Conservation (phyloP, 441 rosid genomes). For the Daphne laureola region DNA sequence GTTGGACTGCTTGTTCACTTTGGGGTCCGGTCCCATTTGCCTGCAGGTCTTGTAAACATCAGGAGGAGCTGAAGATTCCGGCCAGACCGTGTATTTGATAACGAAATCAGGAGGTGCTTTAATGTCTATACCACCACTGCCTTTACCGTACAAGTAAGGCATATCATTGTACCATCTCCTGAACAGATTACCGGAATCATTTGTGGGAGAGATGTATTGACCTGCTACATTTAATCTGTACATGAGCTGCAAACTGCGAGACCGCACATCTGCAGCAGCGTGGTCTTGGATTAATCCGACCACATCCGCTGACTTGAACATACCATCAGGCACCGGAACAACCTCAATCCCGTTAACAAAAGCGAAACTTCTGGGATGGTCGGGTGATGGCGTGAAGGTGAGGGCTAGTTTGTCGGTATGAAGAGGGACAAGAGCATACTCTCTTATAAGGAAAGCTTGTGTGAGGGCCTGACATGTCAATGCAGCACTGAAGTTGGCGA, state of each 20-base stretch:
- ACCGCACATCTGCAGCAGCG: constrained; percentile 17
- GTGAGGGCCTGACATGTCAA: constrained; percentile 52
- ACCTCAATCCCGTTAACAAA: constrained; percentile 70
- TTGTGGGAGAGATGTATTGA: constrained; percentile 33
- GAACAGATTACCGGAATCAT: constrained; percentile 36
- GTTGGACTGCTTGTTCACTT: constrained; percentile 35
- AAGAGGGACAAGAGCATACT: constrained; percentile 39
- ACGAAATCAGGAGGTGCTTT: constrained; percentile 6
- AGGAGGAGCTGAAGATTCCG: constrained; percentile 37
- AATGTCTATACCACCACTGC: constrained; percentile 36
- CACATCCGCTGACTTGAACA: constrained; percentile 34
- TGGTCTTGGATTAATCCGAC: constrained; percentile 39
- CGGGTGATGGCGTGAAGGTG: constrained; percentile 38
- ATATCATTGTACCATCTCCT: constrained; percentile 61
- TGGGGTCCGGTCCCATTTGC: constrained; percentile 31
- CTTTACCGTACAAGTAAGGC: constrained; percentile 38
- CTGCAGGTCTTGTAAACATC: constrained; percentile 50
- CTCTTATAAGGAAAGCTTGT: constrained; percentile 45
- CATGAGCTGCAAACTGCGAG: constrained; percentile 40
- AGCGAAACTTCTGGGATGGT: constrained; percentile 32
- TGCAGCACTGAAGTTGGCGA: constrained; percentile 56
- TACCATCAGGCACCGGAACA: constrained; percentile 28
- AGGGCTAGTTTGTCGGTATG: constrained; percentile 23
- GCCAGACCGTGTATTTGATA: constrained; percentile 26
- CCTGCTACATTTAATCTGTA: constrained; percentile 60